phyloP scores from a whole-genome alignment of 164 flowering plant genomes.

The Chloranthus sessilifolius region DNA sequence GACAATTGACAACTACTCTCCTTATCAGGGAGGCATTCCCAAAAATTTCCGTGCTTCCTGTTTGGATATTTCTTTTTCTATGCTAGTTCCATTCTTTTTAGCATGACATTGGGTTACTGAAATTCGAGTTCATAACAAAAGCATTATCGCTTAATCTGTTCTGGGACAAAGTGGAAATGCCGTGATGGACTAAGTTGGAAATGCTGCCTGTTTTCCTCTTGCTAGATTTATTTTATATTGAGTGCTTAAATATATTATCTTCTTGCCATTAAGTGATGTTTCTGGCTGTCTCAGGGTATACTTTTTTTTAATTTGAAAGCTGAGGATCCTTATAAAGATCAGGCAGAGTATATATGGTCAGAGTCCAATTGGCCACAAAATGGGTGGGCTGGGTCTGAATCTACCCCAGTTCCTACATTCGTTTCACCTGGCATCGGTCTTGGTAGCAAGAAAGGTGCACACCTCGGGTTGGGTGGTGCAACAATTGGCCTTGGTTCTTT shows the following conservation, averaged over 20 bases:
- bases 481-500: conserved; percentile 53
- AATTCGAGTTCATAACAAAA: no score
- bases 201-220: no score
- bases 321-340: conserved; percentile 25
- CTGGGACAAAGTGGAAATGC: no score
- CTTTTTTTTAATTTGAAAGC: conserved; percentile 55
- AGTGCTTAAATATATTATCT: no score
- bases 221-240: no score
- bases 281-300: conserved; percentile 57
- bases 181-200: no score
- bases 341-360: conserved; percentile 64
- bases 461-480: conserved; percentile 86
- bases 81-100: background rate
- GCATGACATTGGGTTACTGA: no score
- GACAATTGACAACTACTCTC: no score
- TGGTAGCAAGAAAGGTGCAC: conserved; percentile 62
- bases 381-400: conserved; percentile 81
- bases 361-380: conserved; percentile 91
- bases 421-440: conserved; percentile 80
- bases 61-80: background rate
- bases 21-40: background rate
- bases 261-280: conserved; percentile 1
- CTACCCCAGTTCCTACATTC: conserved; percentile 74
- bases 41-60: background rate
- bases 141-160: no score